Base-by-base conservation (phyloP, 257 asterid species). In the Nicotiana undulata region DNA sequence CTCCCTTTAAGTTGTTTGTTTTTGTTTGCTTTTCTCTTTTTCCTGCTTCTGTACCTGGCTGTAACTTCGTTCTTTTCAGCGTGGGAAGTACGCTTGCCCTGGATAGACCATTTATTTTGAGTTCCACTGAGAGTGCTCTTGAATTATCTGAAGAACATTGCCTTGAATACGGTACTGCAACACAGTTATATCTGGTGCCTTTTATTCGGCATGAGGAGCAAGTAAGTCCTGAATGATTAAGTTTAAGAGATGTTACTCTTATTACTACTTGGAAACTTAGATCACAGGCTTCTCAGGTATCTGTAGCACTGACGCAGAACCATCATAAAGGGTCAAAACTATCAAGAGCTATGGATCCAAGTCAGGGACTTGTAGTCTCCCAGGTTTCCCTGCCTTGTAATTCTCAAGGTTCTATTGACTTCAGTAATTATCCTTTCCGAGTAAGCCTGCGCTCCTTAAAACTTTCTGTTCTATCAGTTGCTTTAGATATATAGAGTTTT, bases 61-160 rank as follows among this genome's bases (percentile, higher is more conserved):
- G 59, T 76, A 76, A 83, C 83, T 83, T 81, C 15, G 70, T 81
- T 75, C 52, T 53, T 78, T 83, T 65, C 95, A 94, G 99, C 75
- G 90, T 89, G 46, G 99, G 99, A 85, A 92, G 98, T 82, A 93
- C 90, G 90, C 97, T 96, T 60, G 99, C 98, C 77, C 83, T 96
- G 79, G 98, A 94, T 83, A 88, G 89, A 76, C 99, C 99, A 82
- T 96, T 84, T 84, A 79, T 93, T 68, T 87, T 96, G 64, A 89
- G 87, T 83, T 84, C 88, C 77, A 65, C 59, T 2, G 92, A 90
- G 72, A 67, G 92, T 88, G 86, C 83, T 65, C 84, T 85, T 12
- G 92, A 92, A 83, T 65, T 85, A 28, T 52, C 85, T 72, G 84
- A 85, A 80, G 91, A 82, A 75, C 51, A 86, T 83, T 91, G 90